Evolutionary conservation across 805 yeast species (phyloP), one percentile per base, ranked within the genome.

Genomic region (Sugiyamaella chiloensis): DNA sequence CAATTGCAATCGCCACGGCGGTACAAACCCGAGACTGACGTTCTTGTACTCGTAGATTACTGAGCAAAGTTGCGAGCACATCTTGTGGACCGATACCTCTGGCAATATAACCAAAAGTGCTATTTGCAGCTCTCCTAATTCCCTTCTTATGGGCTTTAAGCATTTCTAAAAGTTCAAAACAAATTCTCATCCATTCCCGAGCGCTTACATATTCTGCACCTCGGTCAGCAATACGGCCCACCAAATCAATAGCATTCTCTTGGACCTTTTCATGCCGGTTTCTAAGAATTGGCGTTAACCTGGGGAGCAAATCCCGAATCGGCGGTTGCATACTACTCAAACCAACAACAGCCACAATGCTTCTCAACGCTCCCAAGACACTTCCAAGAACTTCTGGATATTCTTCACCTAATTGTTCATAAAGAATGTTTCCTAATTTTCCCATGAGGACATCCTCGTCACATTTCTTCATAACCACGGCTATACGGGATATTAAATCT

Each of bases 1-100:
- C 95, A 56, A 93, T 89, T 30, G 96, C 99, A 55, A 93, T 87
- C 0, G 99, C 99, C 34, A 93, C 97, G 4, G 99, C 96, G 0
- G 98, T 88, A 64, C 96, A 91, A 6, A 93, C 96, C 61, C 99
- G 83, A 35, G 87, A 73, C 67, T 93, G 99, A 61, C 99, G 85
- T 62, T 93, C 98, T 62, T 91, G 98, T 5, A 90, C 95, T 51
- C 87, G 76, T 55, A 93, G 70, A 57, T 91, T 91, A 57, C 86
- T 87, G 48, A 93, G 67, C 30, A 93, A 69, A 48, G 95, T 84
- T 1, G 83, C 90, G 17, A 93, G 66, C 3, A 93, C 95, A 63
- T 93, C 98, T 52, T 87, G 93, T 0, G 99, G 99, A 0, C 99
- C 99, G 42, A 93, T 83, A 0, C 96, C 95, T 53, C 78, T 79